Evolutionary conservation across 176 grass and related monocot species (phyloP).

Genomic region (Phoenix roebelenii): DNA sequence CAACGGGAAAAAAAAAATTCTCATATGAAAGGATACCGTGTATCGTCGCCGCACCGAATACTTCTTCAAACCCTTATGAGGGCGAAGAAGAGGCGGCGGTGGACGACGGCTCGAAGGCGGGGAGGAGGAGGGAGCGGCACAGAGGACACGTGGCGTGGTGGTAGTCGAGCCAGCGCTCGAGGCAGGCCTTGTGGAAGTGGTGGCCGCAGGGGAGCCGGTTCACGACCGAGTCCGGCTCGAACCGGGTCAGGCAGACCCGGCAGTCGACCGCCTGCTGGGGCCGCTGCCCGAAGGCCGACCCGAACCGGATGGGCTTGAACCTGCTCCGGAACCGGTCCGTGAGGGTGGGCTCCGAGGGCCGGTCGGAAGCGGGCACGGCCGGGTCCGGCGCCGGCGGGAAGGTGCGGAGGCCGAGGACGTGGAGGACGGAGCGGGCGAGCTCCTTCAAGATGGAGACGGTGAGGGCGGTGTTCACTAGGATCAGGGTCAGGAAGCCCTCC

Average conservation of each 20-base stretch:
- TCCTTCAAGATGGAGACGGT: constrained; percentile 47
- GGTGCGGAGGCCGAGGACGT: constrained; percentile 38
- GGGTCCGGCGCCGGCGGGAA: not conserved
- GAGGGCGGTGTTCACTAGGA: constrained; percentile 55
- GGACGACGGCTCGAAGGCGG: not conserved
- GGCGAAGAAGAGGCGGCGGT: not conserved
- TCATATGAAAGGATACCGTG: too few species aligned
- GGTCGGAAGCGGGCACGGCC: constrained; percentile 4
- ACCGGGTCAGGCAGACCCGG: constrained; percentile 62
- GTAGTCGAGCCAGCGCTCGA: constrained; percentile 81
- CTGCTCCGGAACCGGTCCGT: constrained; percentile 30
- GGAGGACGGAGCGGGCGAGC: constrained; percentile 36
- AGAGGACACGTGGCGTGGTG: constrained; percentile 81
- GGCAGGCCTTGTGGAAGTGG: constrained; percentile 65
- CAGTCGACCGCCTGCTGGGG: constrained; percentile 21
- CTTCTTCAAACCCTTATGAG: not conserved
- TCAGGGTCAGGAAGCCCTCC: constrained; percentile 59
- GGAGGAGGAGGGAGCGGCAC: constrained; percentile 54
- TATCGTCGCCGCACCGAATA: too few species aligned
- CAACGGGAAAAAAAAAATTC: too few species aligned
- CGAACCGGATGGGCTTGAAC: constrained; percentile 38
- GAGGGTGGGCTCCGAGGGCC: constrained; percentile 9
- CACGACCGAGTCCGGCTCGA: constrained; percentile 56
- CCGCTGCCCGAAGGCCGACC: constrained; percentile 3
- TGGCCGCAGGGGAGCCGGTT: constrained; percentile 73